phyloP scores from a whole-genome alignment of 177 flowering plant genomes.

The Vitis hybrid region DNA sequence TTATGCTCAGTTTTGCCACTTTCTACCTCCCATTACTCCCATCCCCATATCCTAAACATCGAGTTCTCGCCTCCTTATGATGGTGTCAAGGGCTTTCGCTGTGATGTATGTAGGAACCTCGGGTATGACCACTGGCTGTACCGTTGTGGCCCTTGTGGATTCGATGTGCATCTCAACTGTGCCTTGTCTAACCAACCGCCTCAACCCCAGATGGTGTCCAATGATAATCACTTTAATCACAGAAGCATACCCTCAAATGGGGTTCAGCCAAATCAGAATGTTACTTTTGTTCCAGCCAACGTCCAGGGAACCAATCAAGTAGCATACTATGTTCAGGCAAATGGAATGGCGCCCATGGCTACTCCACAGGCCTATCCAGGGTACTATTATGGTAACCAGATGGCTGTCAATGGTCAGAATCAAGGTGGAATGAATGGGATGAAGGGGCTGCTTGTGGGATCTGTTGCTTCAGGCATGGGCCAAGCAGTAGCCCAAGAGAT shows the following conservation, averaged over 20 bases:
- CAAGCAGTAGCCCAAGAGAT: not conserved
- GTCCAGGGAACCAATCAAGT: not conserved
- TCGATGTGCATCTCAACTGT: not conserved
- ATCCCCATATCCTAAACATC: too few species aligned
- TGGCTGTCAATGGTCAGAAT: not conserved
- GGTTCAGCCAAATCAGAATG: not conserved
- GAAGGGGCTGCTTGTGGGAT: not conserved
- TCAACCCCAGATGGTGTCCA: not conserved
- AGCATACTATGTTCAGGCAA: not conserved
- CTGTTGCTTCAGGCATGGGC: not conserved
- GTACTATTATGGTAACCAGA: not conserved
- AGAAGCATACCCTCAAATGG: not conserved
- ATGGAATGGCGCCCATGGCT: not conserved
- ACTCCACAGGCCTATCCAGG: not conserved
- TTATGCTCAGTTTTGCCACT: slow-evolving; percentile 12
- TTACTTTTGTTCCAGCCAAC: not conserved
- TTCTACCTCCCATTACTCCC: not conserved
- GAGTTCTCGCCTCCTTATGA: not conserved
- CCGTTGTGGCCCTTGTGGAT: not conserved
- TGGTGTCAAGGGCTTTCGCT: not conserved
- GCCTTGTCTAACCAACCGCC: not conserved
- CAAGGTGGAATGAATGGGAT: not conserved
- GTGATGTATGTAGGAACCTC: not conserved
- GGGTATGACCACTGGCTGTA: not conserved
- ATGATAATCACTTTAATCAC: not conserved